phyloP scores from a whole-genome alignment of 768 basidiomycete genomes.

The Pleurotus giganteus region DNA sequence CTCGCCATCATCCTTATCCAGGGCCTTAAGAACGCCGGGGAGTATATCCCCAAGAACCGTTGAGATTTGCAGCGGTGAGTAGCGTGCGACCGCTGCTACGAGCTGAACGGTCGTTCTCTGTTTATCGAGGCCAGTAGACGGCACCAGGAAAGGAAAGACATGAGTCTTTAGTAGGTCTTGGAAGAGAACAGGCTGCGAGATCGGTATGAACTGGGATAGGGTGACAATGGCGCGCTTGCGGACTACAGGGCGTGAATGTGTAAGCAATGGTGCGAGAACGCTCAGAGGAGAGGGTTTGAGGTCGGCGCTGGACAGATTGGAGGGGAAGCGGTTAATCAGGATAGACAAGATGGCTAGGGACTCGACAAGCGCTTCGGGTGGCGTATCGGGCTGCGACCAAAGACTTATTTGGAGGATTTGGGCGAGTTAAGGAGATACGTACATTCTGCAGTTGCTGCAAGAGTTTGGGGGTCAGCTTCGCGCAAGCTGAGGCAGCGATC shows the following conservation, averaged over 20 bases:
- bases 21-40: slow-evolving; percentile 67
- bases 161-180: slow-evolving; percentile 54
- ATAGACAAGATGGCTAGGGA: slow-evolving; percentile 85
- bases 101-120: slow-evolving; percentile 79
- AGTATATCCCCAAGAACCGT: slow-evolving; percentile 61
- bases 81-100: slow-evolving; percentile 74
- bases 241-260: slow-evolving; percentile 79
- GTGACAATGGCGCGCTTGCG: slow-evolving; percentile 91
- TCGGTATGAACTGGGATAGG: slow-evolving; percentile 79
- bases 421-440: slow-evolving; percentile 15
- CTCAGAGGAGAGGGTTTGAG: slow-evolving; percentile 59
- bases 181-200: slow-evolving; percentile 63
- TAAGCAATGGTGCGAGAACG: slow-evolving; percentile 69
- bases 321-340: slow-evolving; percentile 81
- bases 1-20: slow-evolving; percentile 79
- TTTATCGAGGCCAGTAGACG: slow-evolving; percentile 57
- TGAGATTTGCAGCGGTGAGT: slow-evolving; percentile 66
- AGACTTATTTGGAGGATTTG: background rate
- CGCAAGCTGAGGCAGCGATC: slow-evolving; percentile 76
- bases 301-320: slow-evolving; percentile 53
- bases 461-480: slow-evolving; percentile 81
- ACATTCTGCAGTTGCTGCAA: slow-evolving; percentile 79
- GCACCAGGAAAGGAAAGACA: slow-evolving; percentile 57
- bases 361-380: slow-evolving; percentile 81
- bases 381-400: slow-evolving; percentile 51